Conservation (phyloP, 75 land plant genomes). For the Isoetes taiwanensis region DNA sequence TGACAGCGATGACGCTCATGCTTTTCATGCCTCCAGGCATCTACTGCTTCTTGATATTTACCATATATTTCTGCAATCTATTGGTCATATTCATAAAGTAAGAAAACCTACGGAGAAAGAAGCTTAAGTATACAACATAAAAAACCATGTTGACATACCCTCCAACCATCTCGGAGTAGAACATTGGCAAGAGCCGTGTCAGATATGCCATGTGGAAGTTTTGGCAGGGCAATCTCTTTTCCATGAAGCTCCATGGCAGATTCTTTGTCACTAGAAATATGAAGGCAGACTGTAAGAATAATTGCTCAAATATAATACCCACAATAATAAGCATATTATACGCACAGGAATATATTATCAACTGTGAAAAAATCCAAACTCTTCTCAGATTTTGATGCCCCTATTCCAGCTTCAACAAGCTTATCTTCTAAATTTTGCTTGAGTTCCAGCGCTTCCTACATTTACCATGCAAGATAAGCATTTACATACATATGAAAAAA, state of each 20-base stretch:
- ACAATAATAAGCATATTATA: constrained; percentile 22
- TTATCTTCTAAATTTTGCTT: constrained; percentile 47
- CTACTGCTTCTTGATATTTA: constrained; percentile 95
- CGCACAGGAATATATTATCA: constrained; percentile 9
- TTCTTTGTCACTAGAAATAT: constrained; percentile 10
- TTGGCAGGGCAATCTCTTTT: constrained; percentile 39
- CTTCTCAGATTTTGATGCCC: constrained; percentile 25
- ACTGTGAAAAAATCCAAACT: constrained; percentile 32
- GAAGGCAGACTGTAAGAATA: not conserved
- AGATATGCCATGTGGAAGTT: constrained; percentile 54
- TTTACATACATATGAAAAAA: not conserved
- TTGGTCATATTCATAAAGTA: too few relatives aligned
- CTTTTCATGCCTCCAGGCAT: constrained; percentile 85
- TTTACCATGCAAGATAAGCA: not conserved
- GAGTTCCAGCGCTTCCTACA: constrained; percentile 44
- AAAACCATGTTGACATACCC: constrained; percentile 38
- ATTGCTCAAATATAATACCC: constrained; percentile 7
- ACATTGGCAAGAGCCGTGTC: constrained; percentile 93
- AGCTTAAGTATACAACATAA: not conserved
- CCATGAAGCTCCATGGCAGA: constrained; percentile 28
- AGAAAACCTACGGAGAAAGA: too few relatives aligned
- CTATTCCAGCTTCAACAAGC: constrained; percentile 39
- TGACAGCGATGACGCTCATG: constrained; percentile 65
- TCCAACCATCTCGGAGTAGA: constrained; percentile 94
- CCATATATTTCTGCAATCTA: constrained; percentile 76